Conservation (phyloP, 1,284 basidiomycete genomes). For the Exobasidium rhododendri region DNA sequence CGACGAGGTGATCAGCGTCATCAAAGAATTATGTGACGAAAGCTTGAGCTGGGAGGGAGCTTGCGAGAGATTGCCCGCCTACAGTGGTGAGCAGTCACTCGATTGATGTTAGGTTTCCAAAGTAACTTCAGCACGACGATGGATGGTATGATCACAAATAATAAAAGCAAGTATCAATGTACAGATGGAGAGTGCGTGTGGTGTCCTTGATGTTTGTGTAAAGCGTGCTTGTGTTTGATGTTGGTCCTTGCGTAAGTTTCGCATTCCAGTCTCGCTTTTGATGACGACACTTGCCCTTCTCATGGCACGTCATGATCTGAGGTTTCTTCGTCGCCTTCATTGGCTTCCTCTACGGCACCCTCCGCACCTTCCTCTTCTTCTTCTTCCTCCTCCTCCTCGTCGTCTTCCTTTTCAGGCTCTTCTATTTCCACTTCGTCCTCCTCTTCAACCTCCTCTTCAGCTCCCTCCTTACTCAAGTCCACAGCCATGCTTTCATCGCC, state of each 20-base stretch:
- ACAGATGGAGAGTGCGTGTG: too few relatives aligned
- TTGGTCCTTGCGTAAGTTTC: too few relatives aligned
- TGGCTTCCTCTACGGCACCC: background rate
- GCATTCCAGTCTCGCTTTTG: too few relatives aligned
- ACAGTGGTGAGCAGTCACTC: slow-evolving; percentile 75
- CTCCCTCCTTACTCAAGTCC: background rate
- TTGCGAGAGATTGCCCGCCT: slow-evolving; percentile 68
- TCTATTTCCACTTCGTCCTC: background rate
- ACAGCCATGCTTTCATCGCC: slow-evolving; percentile 2
- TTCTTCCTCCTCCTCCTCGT: background rate
- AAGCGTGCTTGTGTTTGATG: too few relatives aligned
- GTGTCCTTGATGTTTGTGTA: too few relatives aligned
- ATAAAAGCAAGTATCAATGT: too few relatives aligned
- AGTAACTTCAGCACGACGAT: too few relatives aligned
- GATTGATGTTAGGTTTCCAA: slow-evolving; percentile 1
- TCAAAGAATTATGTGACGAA: slow-evolving; percentile 57
- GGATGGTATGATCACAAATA: too few relatives aligned
- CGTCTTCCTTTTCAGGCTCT: background rate
- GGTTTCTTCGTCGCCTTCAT: slow-evolving; percentile 7
- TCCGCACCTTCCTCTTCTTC: background rate
- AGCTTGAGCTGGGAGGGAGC: slow-evolving; percentile 71
- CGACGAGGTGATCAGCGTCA: slow-evolving; percentile 80
- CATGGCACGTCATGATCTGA: too few relatives aligned
- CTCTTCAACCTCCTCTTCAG: slow-evolving; percentile 13
- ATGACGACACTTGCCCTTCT: too few relatives aligned